These are phyloP conservation scores for Moesziomyces parantarcticus DNA, from an alignment of 1,284 basidiomycete genomes.

Conservation along the genomic window DNA sequence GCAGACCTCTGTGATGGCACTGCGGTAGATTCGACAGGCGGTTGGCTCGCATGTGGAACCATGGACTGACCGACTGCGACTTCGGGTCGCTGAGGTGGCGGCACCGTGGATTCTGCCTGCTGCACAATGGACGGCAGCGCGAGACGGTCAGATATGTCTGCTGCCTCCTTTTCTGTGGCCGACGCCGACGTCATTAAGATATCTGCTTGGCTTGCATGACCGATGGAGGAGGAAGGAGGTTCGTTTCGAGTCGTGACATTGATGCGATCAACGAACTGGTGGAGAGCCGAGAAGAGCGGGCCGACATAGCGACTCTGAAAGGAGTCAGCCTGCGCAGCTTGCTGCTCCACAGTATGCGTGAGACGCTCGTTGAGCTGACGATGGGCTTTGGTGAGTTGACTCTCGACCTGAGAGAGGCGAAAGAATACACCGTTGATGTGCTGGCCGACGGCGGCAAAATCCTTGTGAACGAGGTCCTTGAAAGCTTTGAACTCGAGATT, in stretches of 20 bases:
- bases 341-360: background rate
- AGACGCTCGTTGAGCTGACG: constrained; percentile 8
- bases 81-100: background rate
- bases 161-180: background rate
- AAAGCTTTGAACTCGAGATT: background rate
- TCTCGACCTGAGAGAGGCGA: constrained; percentile 5
- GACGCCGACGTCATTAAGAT: no score
- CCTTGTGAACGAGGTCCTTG: background rate
- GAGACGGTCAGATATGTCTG: no score
- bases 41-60: no score
- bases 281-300: constrained; percentile 3
- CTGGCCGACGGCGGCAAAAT: background rate
- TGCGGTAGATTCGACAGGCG: background rate
- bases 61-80: no score
- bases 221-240: no score
- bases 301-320: constrained; percentile 6
- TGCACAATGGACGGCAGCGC: background rate
- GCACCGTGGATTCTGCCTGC: background rate
- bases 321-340: constrained; percentile 1
- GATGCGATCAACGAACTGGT: background rate
- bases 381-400: constrained; percentile 2
- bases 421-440: background rate
- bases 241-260: background rate
- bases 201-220: no score
- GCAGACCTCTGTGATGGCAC: background rate